phyloP scores from a whole-genome alignment of 352 stramenopile species.

The Phytophthora cryptogea region DNA sequence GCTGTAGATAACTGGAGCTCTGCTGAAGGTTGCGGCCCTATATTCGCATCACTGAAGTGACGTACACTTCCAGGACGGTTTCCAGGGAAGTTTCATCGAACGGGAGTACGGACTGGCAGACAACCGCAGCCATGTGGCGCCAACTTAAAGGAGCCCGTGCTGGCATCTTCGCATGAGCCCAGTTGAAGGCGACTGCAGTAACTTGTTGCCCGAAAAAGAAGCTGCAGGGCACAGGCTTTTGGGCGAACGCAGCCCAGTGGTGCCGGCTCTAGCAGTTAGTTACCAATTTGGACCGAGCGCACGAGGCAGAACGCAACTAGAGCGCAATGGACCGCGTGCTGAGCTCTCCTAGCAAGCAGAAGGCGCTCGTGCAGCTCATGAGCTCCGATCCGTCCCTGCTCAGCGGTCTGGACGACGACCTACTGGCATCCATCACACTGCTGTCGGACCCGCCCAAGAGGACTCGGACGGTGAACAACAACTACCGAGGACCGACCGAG shows the following conservation, averaged over 20 bases:
- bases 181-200: constrained; percentile 17
- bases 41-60: not conserved
- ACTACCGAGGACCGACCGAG: not conserved
- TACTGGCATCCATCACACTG: constrained; percentile 46
- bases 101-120: constrained; percentile 18
- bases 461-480: not conserved
- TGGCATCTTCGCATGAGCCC: constrained; percentile 15
- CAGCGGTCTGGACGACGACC: constrained; percentile 39
- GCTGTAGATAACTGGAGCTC: no score
- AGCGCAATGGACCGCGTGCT: constrained; percentile 32
- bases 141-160: constrained; percentile 29
- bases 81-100: constrained; percentile 36
- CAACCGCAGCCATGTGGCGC: constrained; percentile 16
- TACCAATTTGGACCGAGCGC: constrained; percentile 15
- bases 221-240: constrained; percentile 6
- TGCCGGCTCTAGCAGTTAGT: constrained; percentile 25
- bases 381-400: constrained; percentile 48
- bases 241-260: not conserved
- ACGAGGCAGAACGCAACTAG: constrained; percentile 1
- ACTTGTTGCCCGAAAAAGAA: constrained; percentile 13
- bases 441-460: constrained; percentile 21
- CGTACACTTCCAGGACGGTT: constrained; percentile 20
- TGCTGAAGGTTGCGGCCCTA: no score
- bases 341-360: constrained; percentile 45
- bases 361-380: constrained; percentile 52